Evolutionary conservation across 495 filamentous ascomycete genomes (phyloP).

Genomic region (Penicillium psychrofluorescens): DNA sequence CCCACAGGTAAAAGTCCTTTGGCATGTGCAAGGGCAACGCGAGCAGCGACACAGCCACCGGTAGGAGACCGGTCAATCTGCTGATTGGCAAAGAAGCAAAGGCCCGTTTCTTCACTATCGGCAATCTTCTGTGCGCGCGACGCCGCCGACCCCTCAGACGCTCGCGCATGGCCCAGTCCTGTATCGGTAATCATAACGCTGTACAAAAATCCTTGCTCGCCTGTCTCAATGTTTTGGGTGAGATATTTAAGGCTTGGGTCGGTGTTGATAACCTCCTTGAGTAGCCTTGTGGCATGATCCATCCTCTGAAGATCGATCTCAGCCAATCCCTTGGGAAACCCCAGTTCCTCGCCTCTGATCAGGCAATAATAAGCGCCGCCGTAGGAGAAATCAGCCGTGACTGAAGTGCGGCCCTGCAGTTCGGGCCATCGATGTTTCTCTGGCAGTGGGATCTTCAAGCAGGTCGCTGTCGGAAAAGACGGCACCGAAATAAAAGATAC

Average conservation of each 20-base stretch:
- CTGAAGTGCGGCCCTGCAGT: background rate
- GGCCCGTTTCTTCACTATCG: slow-evolving; percentile 6
- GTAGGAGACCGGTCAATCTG: slow-evolving; percentile 24
- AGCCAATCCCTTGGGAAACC: slow-evolving; percentile 3
- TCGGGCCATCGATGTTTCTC: slow-evolving; percentile 10
- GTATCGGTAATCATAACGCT: slow-evolving; percentile 11
- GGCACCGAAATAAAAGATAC: slow-evolving; percentile 15
- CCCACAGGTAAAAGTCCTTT: slow-evolving; percentile 4
- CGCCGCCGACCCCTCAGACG: slow-evolving; percentile 6
- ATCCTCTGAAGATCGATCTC: slow-evolving; percentile 7
- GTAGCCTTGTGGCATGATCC: slow-evolving; percentile 9
- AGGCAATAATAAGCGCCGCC: slow-evolving; percentile 10
- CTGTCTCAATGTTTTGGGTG: slow-evolving; percentile 3
- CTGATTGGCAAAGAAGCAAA: slow-evolving; percentile 19
- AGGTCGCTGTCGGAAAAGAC: slow-evolving; percentile 10
- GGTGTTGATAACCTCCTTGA: slow-evolving; percentile 7
- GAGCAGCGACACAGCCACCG: slow-evolving; percentile 15
- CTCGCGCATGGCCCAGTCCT: slow-evolving; percentile 17
- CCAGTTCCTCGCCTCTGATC: slow-evolving; percentile 7
- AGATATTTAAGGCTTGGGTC: slow-evolving; percentile 4
- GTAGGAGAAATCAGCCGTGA: slow-evolving; percentile 8
- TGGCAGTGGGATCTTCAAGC: slow-evolving; percentile 6
- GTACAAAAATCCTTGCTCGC: slow-evolving; percentile 10
- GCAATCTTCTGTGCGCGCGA: slow-evolving; percentile 4
- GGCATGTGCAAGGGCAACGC: slow-evolving; percentile 15